Evolutionary conservation across 2,329 filamentous ascomycete species (phyloP).

Genomic region (Didymellaceae sp.): DNA sequence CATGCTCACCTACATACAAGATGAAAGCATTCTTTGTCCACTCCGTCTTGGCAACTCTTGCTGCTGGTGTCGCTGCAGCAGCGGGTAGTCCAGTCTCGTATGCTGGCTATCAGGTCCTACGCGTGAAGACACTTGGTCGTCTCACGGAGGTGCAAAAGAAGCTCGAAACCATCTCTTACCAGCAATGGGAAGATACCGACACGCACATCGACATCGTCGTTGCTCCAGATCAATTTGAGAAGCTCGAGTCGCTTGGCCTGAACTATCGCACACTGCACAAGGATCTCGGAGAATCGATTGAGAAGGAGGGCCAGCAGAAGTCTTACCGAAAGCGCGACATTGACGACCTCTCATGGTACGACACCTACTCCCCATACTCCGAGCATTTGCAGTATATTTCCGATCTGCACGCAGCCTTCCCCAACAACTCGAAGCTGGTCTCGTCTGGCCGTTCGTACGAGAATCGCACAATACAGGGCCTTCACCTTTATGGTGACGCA

Average conservation of each 20-base stretch:
- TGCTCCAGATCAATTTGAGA: constrained; percentile 43
- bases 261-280: constrained; percentile 49
- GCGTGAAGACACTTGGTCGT: constrained; percentile 43
- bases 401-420: constrained; percentile 26
- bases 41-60: constrained; percentile 11
- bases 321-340: constrained; percentile 33
- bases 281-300: constrained; percentile 52
- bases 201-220: constrained; percentile 52
- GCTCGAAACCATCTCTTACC: constrained; percentile 43
- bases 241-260: constrained; percentile 47
- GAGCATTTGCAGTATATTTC: constrained; percentile 29
- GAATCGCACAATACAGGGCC: constrained; percentile 30
- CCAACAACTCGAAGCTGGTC: constrained; percentile 29
- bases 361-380: constrained; percentile 30
- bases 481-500: constrained; percentile 32
- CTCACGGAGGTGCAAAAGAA: constrained; percentile 40
- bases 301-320: constrained; percentile 50
- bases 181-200: constrained; percentile 42
- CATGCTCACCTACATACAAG: not conserved
- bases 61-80: constrained; percentile 6
- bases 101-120: constrained; percentile 49
- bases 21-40: constrained; percentile 9
- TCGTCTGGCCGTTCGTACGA: constrained; percentile 28
- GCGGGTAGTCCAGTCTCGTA: constrained; percentile 39
- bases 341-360: constrained; percentile 25